Base-by-base conservation (phyloP, 805 yeast genomes). In the Suhomyces prunicola region DNA sequence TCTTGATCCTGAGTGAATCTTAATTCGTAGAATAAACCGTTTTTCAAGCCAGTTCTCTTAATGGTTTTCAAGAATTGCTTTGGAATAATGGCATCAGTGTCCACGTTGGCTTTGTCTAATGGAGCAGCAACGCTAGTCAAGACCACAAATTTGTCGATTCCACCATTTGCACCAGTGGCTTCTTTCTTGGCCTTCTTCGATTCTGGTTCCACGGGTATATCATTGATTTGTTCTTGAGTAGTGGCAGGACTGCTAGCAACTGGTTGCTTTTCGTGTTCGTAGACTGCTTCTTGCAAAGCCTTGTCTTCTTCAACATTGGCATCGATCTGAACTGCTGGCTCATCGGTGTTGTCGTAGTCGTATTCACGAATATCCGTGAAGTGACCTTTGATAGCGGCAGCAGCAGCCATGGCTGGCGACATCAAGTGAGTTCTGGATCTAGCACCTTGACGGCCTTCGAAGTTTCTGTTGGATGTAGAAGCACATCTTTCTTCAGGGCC, bases 391-490 rank as follows among this genome's bases (percentile, higher is more conserved):
- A 94, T 86, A 64, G 92, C 97, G 17, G 99, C 98, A 19, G 98
- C 97, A 31, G 99, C 99, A 47, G 99, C 99, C 99, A 94, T 94
- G 22, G 97, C 97, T 40, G 99, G 99, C 12, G 97, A 90, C 96
- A 93, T 90, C 68, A 94, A 82, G 70, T 94, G 99, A 17, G 99
- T 94, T 77, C 99, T 85, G 15, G 97, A 90, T 55, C 76, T 77
- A 50, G 97, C 96, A 76, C 99, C 99, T 80, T 94, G 99, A 75
- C 99, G 92, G 64, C 99, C 99, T 73, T 93, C 97, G 68, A 94
- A 94, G 78, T 94, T 94, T 82, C 99, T 88, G 81, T 94, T 94
- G 22, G 98, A 93, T 17, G 99, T 94, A 12, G 98, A 92, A 7
- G 99, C 99, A 78, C 99, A 94, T 76, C 99, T 86, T 74, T 94